These are phyloP conservation scores for Salix arbutifolia DNA, from an alignment of 345 rosid species.

Conservation along the genomic window DNA sequence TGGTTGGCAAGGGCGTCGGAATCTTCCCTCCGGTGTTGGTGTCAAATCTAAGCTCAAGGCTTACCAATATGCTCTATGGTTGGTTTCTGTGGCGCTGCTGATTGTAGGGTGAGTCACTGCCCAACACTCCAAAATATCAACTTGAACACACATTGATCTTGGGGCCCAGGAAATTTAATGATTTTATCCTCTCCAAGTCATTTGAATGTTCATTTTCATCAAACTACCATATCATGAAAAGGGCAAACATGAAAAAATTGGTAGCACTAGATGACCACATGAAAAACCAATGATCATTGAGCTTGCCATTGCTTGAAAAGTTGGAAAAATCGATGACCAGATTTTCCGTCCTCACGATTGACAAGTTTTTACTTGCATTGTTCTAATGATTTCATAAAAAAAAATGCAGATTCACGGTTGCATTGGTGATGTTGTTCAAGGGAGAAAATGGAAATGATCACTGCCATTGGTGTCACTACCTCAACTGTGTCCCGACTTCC, in stretches of 20 bases:
- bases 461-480: constrained; percentile 32
- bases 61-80: constrained; percentile 23
- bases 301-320: background rate
- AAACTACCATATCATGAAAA: background rate
- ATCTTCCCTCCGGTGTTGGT: constrained; percentile 3
- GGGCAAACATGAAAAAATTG: background rate
- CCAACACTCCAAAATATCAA: background rate
- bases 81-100: constrained; percentile 18
- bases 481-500: constrained; percentile 28
- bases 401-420: constrained; percentile 20
- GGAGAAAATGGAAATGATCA: constrained; percentile 26
- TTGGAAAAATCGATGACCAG: background rate
- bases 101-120: constrained; percentile 20
- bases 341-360: background rate
- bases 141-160: no score
- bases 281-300: background rate
- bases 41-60: constrained; percentile 19
- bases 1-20: constrained; percentile 13
- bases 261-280: background rate
- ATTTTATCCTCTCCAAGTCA: background rate
- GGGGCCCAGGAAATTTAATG: background rate
- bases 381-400: background rate
- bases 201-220: background rate
- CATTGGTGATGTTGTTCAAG: constrained; percentile 28
- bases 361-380: background rate